Base-by-base conservation (phyloP, 2,329 filamentous ascomycete genomes). In the Hypoxylon sp. region DNA sequence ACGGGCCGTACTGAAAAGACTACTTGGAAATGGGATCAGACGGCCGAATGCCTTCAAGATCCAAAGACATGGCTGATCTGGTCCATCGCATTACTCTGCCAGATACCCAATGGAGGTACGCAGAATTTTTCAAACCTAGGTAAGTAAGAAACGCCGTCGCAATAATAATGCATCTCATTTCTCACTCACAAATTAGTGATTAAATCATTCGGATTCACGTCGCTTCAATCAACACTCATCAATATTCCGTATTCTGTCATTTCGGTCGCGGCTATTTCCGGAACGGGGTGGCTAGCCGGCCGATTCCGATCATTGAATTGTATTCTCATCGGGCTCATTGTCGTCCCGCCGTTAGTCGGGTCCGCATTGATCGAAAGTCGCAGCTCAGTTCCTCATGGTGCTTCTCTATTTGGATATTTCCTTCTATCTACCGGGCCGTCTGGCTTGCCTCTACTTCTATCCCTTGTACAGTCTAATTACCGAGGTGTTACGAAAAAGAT, bases 91-190 rank as follows among this genome's bases (percentile, higher is more conserved):
- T 54, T 85, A 3, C 65, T 79, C 2, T 78, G 75, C 2, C 78
- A 82, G 65, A 84, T 86, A 16, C 82, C 83, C 29, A 87, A 86
- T 54, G 82, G 82, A 21, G 83, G 83, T 16, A 82, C 80, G 0
- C 78, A 81, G 59, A 80, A 77, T 59, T 84, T 85, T 37, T 77
- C 78, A 29, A 84, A 82, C 60, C n/a, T n/a, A n/a, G n/a, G n/a
- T n/a, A n/a, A n/a, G n/a, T n/a, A n/a, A n/a, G n/a, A n/a, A n/a
- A n/a, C n/a, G n/a, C n/a, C n/a, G n/a, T n/a, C n/a, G n/a, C n/a
- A n/a, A n/a, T n/a, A n/a, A n/a, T n/a, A n/a, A n/a, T n/a, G n/a
- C n/a, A n/a, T n/a, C n/a, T n/a, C n/a, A n/a, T n/a, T n/a, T n/a
- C n/a, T n/a, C n/a, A n/a, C n/a, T n/a, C n/a, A n/a, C n/a, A n/a